A percentile compares a stretch with the other conserved stretches of the same genome.
These are phyloP conservation scores for Castanospermum australe DNA, from an alignment of 306 rosid genomes.

Conservation along the genomic window DNA sequence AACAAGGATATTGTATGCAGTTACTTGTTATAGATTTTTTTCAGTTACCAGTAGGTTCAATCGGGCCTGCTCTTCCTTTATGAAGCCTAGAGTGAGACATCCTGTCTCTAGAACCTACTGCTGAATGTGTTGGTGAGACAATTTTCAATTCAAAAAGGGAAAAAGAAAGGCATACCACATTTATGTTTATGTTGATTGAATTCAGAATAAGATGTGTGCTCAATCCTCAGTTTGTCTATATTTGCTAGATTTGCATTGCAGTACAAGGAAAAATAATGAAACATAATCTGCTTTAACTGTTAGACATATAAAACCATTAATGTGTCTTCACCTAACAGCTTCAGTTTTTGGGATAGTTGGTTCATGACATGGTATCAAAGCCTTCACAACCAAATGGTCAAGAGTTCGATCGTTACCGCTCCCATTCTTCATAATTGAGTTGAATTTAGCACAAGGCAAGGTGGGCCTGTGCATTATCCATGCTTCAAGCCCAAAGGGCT, in stretches of 20 bases:
- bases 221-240: neutral
- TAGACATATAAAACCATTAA: too few species aligned
- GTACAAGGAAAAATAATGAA: neutral
- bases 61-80: neutral
- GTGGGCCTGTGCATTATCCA: too few species aligned
- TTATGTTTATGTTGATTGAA: neutral
- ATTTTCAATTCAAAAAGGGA: slow-evolving; percentile 8
- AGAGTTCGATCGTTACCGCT: too few species aligned
- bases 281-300: neutral
- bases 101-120: neutral
- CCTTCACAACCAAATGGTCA: too few species aligned
- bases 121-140: neutral
- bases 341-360: too few species aligned
- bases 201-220: neutral
- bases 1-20: neutral
- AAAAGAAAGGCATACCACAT: neutral
- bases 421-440: too few species aligned
- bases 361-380: too few species aligned
- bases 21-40: neutral
- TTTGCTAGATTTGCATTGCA: slow-evolving; percentile 7
- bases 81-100: slow-evolving; percentile 3
- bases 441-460: too few species aligned
- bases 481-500: too few species aligned
- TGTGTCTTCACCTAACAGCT: too few species aligned
- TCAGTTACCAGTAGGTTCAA: neutral